Conservation (phyloP, 495 filamentous ascomycete species). For the Penicillium odoratum region DNA sequence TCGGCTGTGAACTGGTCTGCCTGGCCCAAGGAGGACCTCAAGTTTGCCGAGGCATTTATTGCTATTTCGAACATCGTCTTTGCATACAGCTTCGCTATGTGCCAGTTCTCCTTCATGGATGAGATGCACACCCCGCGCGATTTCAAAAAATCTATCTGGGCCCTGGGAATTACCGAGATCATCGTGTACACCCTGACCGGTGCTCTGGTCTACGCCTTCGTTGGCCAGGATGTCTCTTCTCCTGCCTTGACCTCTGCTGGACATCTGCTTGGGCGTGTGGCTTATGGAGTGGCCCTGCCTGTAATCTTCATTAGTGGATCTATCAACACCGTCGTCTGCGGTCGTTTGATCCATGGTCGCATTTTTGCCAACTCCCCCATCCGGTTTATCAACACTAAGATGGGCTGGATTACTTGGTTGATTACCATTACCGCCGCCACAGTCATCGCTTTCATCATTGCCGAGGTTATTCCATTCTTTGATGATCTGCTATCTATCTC, state of each 20-base stretch:
- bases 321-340: conserved; percentile 62
- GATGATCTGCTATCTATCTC: conserved; percentile 58
- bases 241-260: conserved; percentile 69
- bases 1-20: conserved; percentile 39
- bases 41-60: conserved; percentile 49
- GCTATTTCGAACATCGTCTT: conserved; percentile 72
- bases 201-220: conserved; percentile 66
- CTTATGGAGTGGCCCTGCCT: conserved; percentile 71
- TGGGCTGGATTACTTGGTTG: conserved; percentile 59
- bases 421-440: conserved; percentile 53
- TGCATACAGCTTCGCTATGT: conserved; percentile 63
- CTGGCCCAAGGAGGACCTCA: conserved; percentile 32
- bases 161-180: conserved; percentile 61
- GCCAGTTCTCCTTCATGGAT: conserved; percentile 70
- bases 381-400: conserved; percentile 59
- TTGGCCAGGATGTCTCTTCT: conserved; percentile 61
- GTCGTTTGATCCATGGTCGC: conserved; percentile 61
- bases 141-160: conserved; percentile 60
- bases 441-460: conserved; percentile 65
- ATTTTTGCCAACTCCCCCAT: conserved; percentile 53
- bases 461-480: conserved; percentile 70
- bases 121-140: conserved; percentile 71
- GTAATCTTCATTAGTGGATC: conserved; percentile 70
- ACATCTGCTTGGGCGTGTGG: conserved; percentile 59
- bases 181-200: conserved; percentile 68